Percentiles rank a stretch among this genome's conserved stretches.
Conservation (phyloP, 352 stramenopile genomes). For the Phytophthora megakarya region DNA sequence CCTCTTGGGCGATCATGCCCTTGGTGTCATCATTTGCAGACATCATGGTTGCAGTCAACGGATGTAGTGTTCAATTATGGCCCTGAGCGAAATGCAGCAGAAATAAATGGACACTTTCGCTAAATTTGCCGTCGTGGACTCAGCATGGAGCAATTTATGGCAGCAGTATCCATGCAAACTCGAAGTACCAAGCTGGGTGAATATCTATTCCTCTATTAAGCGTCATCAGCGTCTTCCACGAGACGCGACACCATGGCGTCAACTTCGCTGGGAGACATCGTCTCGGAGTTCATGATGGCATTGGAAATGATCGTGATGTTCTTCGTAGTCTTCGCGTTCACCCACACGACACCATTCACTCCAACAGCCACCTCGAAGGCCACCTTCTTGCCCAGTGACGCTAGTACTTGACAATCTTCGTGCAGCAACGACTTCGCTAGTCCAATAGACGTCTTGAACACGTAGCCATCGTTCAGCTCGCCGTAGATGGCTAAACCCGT, state of each 20-base stretch:
- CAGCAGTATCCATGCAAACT: too few species aligned
- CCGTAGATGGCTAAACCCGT: constrained; percentile 97
- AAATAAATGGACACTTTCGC: constrained; percentile 19
- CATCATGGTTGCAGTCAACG: constrained; percentile 54
- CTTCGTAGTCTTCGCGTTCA: constrained; percentile 89
- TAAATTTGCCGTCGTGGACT: constrained; percentile 23
- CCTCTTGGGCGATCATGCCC: constrained; percentile 93
- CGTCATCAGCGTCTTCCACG: constrained; percentile 56
- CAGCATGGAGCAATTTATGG: constrained; percentile 4
- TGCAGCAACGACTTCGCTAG: constrained; percentile 76
- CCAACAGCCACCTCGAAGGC: constrained; percentile 96
- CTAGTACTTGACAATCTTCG: constrained; percentile 83
- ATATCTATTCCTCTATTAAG: constrained; percentile 38
- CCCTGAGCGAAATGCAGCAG: neutral
- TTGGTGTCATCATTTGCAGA: constrained; percentile 75
- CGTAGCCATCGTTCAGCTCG: constrained; percentile 93
- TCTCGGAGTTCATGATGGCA: constrained; percentile 89
- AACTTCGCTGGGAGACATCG: constrained; percentile 78
- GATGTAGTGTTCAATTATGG: constrained; percentile 15
- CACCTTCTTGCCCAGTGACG: constrained; percentile 79
- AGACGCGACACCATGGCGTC: constrained; percentile 82
- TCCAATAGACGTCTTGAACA: constrained; percentile 85
- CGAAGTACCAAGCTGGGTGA: constrained; percentile 1
- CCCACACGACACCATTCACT: constrained; percentile 96
- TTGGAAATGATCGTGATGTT: constrained; percentile 89